Evolutionary conservation across 2,329 filamentous ascomycete genomes (phyloP).

Genomic region (Byssothecium circinans): DNA sequence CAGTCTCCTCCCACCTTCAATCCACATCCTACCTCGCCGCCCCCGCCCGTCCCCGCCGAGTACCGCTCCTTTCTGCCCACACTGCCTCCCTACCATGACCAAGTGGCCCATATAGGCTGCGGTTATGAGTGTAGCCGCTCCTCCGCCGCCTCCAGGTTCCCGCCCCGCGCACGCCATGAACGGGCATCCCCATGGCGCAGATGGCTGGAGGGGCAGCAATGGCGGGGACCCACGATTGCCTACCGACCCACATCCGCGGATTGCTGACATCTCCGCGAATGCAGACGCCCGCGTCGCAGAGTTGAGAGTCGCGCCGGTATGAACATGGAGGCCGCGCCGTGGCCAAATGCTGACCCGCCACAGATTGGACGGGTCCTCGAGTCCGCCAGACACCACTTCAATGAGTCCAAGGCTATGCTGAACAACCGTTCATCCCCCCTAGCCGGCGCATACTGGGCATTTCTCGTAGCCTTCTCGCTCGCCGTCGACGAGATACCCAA

Average conservation of each 20-base stretch:
- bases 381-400: conserved; percentile 46
- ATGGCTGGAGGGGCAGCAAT: conserved; percentile 29
- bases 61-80: background rate
- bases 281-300: conserved; percentile 41
- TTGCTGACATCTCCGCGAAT: conserved; percentile 48
- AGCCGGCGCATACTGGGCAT: conserved; percentile 80
- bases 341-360: conserved; percentile 24
- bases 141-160: conserved; percentile 34
- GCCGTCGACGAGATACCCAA: conserved; percentile 73
- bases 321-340: too few relatives aligned
- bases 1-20: background rate
- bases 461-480: conserved; percentile 79
- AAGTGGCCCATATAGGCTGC: conserved; percentile 23
- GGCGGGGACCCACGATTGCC: conserved; percentile 21
- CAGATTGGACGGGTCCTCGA: conserved; percentile 47
- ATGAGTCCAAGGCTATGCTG: conserved; percentile 57
- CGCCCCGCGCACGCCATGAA: conserved; percentile 32
- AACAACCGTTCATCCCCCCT: conserved; percentile 53
- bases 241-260: conserved; percentile 38
- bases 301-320: conserved; percentile 29
- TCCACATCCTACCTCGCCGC: background rate
- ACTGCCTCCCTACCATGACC: conserved; percentile 11
- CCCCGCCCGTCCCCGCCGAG: background rate
- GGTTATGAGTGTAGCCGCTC: conserved; percentile 45
- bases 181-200: conserved; percentile 31